Base-by-base conservation (phyloP, 2,329 filamentous ascomycete species). In the Cytospora schulzeri region DNA sequence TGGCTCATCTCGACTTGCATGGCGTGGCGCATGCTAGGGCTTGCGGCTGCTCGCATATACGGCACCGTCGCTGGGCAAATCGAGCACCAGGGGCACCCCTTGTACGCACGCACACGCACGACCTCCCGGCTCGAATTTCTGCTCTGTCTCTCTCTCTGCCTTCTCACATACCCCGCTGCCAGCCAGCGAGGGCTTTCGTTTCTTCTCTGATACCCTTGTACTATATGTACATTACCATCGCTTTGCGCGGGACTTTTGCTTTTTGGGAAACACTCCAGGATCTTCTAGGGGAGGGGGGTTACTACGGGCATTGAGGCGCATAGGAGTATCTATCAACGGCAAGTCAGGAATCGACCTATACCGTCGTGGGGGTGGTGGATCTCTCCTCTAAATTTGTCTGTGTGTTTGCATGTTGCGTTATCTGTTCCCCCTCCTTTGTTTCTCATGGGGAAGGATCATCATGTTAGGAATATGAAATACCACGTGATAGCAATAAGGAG, bases 221-320 rank as follows among this genome's bases (percentile, higher is more conserved):
- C 57, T 48, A 57, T 66, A 51, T 57, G 54, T 53, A 50, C 35
- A 63, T 63, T 38, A 66, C 60, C 60, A 60, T 63, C 64, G 64
- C 64, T 66, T 63, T 53, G 60, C 51, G 60, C 51, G 55, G 52
- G 64, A 60, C 60, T 56, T 56, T 29, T 55, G 2, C n/a, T 35
- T 31, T n/a, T 50, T 29, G 24, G 48, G 38, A 19, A 9, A 31
- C n/a, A 29, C 28, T 15, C 24, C 28, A 24, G 29, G 29, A 31
- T 35, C 33, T 31, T 55, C 24, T 24, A 1, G 53, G 59, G 24
- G 41, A 33, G 22, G 53, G 52, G 24, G 53, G 15, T 48, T 17
- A 48, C n/a, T 33, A 48, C 55, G 38, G 59, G 55, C 31, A 55
- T 50, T 50, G 50, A 17, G 59, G 59, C 38, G 52, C 41, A 35